Evolutionary conservation across 2,329 filamentous ascomycete species (phyloP).

Genomic region (Xylaria multiplex): DNA sequence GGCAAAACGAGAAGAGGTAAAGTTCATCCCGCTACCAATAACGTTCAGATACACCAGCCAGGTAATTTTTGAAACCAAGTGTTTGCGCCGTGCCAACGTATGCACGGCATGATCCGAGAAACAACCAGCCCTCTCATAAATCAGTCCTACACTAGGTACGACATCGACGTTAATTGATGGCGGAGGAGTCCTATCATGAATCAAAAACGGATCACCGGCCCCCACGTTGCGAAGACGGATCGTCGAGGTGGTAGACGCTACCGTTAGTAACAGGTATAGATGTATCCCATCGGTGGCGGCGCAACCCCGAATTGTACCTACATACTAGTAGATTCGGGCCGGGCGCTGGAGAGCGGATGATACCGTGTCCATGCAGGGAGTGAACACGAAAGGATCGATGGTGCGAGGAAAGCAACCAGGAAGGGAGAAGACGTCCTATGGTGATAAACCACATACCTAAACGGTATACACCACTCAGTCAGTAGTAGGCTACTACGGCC

Average conservation of each 20-base stretch:
- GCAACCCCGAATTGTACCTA: conserved; percentile 7
- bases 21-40: conserved; percentile 4
- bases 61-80: conserved; percentile 9
- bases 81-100: conserved; percentile 4
- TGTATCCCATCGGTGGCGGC: conserved; percentile 10
- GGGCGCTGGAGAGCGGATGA: conserved; percentile 19
- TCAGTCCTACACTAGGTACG: conserved; percentile 2
- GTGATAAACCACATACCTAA: not conserved
- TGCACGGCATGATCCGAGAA: conserved; percentile 8
- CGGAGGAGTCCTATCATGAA: not conserved
- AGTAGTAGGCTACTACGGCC: not conserved
- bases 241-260: not conserved
- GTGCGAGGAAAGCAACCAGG: conserved; percentile 9
- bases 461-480: not conserved
- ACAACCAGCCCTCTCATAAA: not conserved
- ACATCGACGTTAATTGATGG: conserved; percentile 11
- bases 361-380: conserved; percentile 19
- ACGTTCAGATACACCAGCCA: not conserved
- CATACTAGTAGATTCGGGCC: not conserved
- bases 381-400: conserved; percentile 15
- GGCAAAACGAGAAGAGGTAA: conserved; percentile 20
- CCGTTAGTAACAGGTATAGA: conserved; percentile 7
- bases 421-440: conserved; percentile 11
- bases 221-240: conserved; percentile 20
- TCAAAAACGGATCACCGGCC: conserved; percentile 10